Evolutionary conservation across 2,329 filamentous ascomycete genomes (phyloP), one percentile per base, ranked within the genome.

Genomic region (Herpotrichia juniperi): DNA sequence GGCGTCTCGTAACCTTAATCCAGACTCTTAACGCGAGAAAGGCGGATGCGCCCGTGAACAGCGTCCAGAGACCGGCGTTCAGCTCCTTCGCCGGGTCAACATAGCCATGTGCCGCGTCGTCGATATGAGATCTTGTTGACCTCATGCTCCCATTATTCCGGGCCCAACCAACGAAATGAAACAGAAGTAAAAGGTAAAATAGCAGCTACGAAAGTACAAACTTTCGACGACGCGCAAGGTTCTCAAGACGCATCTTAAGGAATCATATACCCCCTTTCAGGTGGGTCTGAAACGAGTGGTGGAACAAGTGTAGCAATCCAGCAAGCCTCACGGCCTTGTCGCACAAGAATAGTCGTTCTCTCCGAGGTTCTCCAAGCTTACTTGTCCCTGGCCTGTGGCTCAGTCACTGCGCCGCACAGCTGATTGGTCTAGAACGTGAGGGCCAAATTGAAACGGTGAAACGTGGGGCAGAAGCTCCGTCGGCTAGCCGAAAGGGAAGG

Each of bases 31-130:
- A 54, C 34, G 61, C 59, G 10, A 76, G 67, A 32, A 76, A 74
- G 2, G 63, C 47, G 26, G 71, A 68, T 25, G 73, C 73, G 22
- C 69, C 72, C 30, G 67, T 67, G 42, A 70, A 75, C 17, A 76
- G 63, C n/a, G 68, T 61, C 73, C 73, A 76, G 28, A 76, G 51
- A 11, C 73, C 73, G 30, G 64, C 57, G 42, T 76, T 73, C 25
- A 76, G 56, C 48, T 73, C 61, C 26, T 67, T 64, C 51, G 67
- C 57, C 8, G 73, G 73, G 46, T 74, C 62, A 47, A 74, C 63
- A 54, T 74, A 75, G 37, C 11, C 32, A 32, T 46, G 46, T 14
- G 16, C 8, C 11, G 24, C 25, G 19, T 57, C 46, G 21, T 66
- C 51, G 37, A n/a, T n/a, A n/a, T 40, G 37, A n/a, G 37, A 40